These are phyloP conservation scores for Pseudopediastrum boryanum DNA, from an alignment of 139 green algal species.

Conservation along the genomic window DNA sequence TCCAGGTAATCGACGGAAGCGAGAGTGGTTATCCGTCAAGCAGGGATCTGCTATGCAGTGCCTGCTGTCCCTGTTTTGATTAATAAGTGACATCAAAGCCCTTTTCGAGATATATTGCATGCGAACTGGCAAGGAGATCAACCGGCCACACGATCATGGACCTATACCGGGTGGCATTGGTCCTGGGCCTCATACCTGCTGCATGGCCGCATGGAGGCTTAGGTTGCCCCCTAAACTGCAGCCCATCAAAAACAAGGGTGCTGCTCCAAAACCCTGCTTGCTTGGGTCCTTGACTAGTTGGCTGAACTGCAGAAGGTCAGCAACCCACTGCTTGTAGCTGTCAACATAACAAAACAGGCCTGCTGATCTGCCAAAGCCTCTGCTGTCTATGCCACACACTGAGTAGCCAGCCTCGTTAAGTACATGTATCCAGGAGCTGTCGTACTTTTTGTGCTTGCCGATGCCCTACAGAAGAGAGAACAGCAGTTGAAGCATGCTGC, in stretches of 20 bases:
- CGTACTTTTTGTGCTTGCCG: conserved; percentile 56
- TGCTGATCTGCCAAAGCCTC: conserved; percentile 59
- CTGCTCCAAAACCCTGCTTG: conserved; percentile 37
- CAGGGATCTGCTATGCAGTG: no score
- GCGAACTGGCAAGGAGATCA: no score
- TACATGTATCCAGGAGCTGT: conserved; percentile 64
- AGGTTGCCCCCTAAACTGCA: conserved; percentile 76
- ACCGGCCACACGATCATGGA: not conserved
- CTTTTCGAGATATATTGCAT: no score
- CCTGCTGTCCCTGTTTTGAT: no score
- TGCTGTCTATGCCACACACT: conserved; percentile 75
- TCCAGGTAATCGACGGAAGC: no score
- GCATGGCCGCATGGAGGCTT: conserved; percentile 48
- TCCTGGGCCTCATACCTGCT: conserved; percentile 23
- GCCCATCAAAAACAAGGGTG: conserved; percentile 65
- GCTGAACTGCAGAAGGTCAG: no score
- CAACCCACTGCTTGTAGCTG: conserved; percentile 66
- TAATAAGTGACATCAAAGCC: no score
- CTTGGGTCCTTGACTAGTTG: not conserved
- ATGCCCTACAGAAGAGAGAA: conserved; percentile 24
- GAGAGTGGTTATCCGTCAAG: no score
- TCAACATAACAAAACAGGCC: conserved; percentile 61
- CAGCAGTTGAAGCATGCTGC: no score
- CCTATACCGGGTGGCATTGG: no score
- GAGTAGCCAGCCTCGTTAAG: conserved; percentile 66